Evolutionary conservation across 306 rosid species (phyloP).

Genomic region (Pyrus pyrifolia): DNA sequence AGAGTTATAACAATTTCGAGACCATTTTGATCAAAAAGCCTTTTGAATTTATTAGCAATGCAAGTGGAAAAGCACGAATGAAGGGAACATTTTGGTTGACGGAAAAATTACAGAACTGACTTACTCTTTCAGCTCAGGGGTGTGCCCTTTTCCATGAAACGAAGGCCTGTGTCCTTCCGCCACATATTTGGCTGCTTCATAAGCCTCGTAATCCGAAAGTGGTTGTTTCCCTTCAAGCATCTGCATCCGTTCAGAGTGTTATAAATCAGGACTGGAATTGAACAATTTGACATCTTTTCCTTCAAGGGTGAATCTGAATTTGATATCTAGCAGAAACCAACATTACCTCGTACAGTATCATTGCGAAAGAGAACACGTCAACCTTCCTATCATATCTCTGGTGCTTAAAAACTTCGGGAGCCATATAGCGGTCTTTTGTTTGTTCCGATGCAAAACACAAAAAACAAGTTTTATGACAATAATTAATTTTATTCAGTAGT

Average conservation of each 20-base stretch:
- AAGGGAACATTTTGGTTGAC: not conserved
- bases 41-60: not conserved
- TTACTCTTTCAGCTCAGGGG: conserved; percentile 64
- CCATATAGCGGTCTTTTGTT: conserved; percentile 84
- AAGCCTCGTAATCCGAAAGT: conserved; percentile 67
- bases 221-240: conserved; percentile 97
- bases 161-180: conserved; percentile 81
- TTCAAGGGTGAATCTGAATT: not conserved
- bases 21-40: too few relatives aligned
- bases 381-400: conserved; percentile 85
- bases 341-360: conserved; percentile 90
- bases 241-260: conserved; percentile 41
- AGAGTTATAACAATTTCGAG: too few relatives aligned
- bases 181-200: conserved; percentile 79
- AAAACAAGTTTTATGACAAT: not conserved
- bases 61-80: not conserved
- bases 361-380: conserved; percentile 89
- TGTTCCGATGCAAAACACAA: conserved; percentile 17
- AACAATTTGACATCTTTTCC: not conserved
- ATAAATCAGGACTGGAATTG: conserved; percentile 11
- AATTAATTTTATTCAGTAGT: conserved; percentile 1
- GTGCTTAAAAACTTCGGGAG: conserved; percentile 94
- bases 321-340: conserved; percentile 1
- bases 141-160: conserved; percentile 55
- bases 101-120: conserved; percentile 14